These are phyloP conservation scores for Thalassiosira exigua DNA, from an alignment of 352 stramenopile species.

Conservation along the genomic window DNA sequence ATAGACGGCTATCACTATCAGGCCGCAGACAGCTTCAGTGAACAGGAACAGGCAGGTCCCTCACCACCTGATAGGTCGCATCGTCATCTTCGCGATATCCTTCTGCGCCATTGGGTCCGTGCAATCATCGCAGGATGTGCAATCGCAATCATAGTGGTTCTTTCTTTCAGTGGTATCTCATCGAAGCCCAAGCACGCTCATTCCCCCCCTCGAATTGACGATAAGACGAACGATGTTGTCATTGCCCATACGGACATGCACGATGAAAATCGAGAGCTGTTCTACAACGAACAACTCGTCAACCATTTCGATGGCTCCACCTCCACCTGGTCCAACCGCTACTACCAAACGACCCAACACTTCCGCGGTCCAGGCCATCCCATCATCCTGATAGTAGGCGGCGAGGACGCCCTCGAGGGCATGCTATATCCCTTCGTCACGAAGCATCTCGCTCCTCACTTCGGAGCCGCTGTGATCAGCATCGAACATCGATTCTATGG, in stretches of 20 bases:
- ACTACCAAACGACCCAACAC: conserved; percentile 51
- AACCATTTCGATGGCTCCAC: conserved; percentile 42
- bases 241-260: background rate
- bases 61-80: background rate
- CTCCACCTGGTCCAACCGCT: conserved; percentile 52
- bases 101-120: background rate
- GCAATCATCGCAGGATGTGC: background rate
- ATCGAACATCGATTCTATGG: conserved; percentile 66
- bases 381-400: conserved; percentile 61
- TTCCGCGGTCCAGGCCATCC: conserved; percentile 56
- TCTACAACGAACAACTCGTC: conserved; percentile 57
- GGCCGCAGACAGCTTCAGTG: background rate
- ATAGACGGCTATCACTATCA: conserved; percentile 1
- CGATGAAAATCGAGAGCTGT: conserved; percentile 32
- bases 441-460: conserved; percentile 44
- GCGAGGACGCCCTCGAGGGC: conserved; percentile 54
- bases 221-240: background rate
- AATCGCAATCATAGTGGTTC: background rate
- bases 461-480: conserved; percentile 53
- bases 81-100: too few species aligned
- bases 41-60: background rate
- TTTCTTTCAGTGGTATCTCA: background rate
- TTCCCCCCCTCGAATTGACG: too few species aligned
- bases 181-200: too few species aligned
- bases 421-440: conserved; percentile 66